Evolutionary conservation across 163 green algal species (phyloP), one percentile per base, ranked within the genome.

Genomic region (Chloromonas sp.): DNA sequence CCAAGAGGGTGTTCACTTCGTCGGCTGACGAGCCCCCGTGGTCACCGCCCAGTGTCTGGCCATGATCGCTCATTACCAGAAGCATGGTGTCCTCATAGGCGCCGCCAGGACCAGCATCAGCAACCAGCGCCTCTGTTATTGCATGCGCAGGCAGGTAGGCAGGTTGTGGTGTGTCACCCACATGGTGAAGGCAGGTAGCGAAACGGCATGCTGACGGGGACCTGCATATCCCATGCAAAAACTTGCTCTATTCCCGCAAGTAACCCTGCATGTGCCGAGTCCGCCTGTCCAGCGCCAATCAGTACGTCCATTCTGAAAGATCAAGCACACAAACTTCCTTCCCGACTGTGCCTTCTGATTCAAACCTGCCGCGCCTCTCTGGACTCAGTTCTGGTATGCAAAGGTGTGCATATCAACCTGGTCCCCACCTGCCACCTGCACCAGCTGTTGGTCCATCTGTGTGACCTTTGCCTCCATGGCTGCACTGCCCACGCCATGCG

Each of bases 31-130:
- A 95, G 11, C 97, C 97, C 0, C 97, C 97, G 82, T 99, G 97
- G 84, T 99, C 97, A 0, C 96, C 96, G 0, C 78, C 88, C 8
- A 95, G 81, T 0, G 96, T 99, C 87, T 98, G 95, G 11, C 92
- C 97, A 84, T 99, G 97, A 88, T 99, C 97, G 0, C 97, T 95
- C 57, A 97, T 89, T 14, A 99, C 91, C 3, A 99, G 84, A 85
- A 99, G 87, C 86, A 99, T 89, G 3, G 96, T 96, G 85, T 90
- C 84, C 61, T 92, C 86, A 85, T 94, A 90, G 1, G 85, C 60
- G 60, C 87, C 87, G 0, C 87, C 92, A 0, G 89, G 87, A 0
- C 83, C 88, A 0, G 92, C 92, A 15, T 61, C 61, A 0, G 76
- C 71, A 3, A 89, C 57, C 85, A 98, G 83, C 74, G 61, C 71